Evolutionary conservation across 2,329 filamentous ascomycete species (phyloP).

Genomic region (Neurospora sp.): DNA sequence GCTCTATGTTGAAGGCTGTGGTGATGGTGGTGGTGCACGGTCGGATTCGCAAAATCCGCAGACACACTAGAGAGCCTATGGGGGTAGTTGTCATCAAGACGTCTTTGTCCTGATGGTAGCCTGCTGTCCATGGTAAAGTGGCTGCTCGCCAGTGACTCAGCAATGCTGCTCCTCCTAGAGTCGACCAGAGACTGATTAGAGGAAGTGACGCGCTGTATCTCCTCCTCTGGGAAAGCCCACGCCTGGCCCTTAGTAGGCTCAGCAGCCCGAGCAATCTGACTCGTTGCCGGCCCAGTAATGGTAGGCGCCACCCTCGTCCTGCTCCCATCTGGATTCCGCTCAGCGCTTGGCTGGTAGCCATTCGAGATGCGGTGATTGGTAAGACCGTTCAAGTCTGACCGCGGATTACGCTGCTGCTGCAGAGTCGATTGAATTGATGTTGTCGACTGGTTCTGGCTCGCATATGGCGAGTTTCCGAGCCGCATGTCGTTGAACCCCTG

Average conservation of each 20-base stretch:
- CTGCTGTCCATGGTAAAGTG: slow-evolving; percentile 65
- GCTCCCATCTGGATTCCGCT: slow-evolving; percentile 43
- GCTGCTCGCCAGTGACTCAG: slow-evolving; percentile 69
- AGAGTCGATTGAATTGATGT: slow-evolving; percentile 63
- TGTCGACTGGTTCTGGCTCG: slow-evolving; percentile 67
- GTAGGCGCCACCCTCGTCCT: slow-evolving; percentile 60
- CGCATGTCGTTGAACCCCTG: slow-evolving; percentile 60
- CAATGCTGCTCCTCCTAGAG: slow-evolving; percentile 65
- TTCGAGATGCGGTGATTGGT: slow-evolving; percentile 53
- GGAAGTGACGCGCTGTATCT: slow-evolving; percentile 42
- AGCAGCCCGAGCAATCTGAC: slow-evolving; percentile 58
- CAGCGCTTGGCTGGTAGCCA: slow-evolving; percentile 50
- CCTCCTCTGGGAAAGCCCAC: slow-evolving; percentile 73
- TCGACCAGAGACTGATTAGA: slow-evolving; percentile 42
- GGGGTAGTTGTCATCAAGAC: slow-evolving; percentile 53
- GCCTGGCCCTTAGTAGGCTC: slow-evolving; percentile 75
- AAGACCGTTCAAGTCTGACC: slow-evolving; percentile 39
- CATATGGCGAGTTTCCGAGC: slow-evolving; percentile 61
- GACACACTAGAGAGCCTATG: slow-evolving; percentile 40
- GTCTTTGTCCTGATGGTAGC: slow-evolving; percentile 60
- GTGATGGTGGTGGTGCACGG: slow-evolving; percentile 68
- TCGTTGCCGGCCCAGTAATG: slow-evolving; percentile 60
- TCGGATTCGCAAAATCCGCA: slow-evolving; percentile 38
- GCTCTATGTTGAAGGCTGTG: slow-evolving; percentile 68
- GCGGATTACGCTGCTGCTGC: slow-evolving; percentile 55